Conservation (phyloP, 176 grass and related monocot species). For the Avena eriantha region DNA sequence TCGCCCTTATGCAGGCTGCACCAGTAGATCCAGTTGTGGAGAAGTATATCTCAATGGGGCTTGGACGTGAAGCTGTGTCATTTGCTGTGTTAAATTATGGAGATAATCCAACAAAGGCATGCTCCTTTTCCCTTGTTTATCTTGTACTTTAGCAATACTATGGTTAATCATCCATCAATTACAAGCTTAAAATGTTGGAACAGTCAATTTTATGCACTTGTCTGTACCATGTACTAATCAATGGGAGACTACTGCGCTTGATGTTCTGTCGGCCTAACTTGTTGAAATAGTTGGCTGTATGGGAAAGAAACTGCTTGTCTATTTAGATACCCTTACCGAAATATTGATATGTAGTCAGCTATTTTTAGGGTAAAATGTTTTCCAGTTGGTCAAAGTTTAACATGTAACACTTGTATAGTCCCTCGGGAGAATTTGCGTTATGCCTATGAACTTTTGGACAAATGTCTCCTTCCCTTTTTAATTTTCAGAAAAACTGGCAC, state of each 20-base stretch:
- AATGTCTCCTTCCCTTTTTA: neutral
- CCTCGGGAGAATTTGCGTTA: neutral
- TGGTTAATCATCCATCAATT: neutral
- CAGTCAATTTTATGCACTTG: neutral
- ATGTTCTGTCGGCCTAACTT: neutral
- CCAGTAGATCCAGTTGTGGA: conserved; percentile 79
- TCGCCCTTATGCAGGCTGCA: conserved; percentile 57
- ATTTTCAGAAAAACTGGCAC: neutral
- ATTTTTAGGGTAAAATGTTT: neutral
- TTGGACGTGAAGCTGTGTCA: conserved; percentile 82
- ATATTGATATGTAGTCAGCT: neutral
- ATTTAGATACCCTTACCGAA: neutral
- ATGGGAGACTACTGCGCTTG: neutral
- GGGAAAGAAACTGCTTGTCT: neutral
- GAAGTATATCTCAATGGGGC: conserved; percentile 74
- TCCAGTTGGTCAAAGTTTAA: neutral
- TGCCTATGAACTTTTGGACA: neutral
- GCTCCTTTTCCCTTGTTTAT: neutral
- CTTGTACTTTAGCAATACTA: conserved; percentile 17
- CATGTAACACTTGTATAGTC: neutral
- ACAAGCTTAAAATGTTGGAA: neutral
- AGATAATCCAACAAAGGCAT: conserved; percentile 78
- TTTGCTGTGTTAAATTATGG: conserved; percentile 93
- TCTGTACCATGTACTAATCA: neutral
- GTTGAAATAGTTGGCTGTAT: neutral